These are phyloP conservation scores for Colletotrichum horii DNA, from an alignment of 2,329 filamentous ascomycete species.

Conservation along the genomic window DNA sequence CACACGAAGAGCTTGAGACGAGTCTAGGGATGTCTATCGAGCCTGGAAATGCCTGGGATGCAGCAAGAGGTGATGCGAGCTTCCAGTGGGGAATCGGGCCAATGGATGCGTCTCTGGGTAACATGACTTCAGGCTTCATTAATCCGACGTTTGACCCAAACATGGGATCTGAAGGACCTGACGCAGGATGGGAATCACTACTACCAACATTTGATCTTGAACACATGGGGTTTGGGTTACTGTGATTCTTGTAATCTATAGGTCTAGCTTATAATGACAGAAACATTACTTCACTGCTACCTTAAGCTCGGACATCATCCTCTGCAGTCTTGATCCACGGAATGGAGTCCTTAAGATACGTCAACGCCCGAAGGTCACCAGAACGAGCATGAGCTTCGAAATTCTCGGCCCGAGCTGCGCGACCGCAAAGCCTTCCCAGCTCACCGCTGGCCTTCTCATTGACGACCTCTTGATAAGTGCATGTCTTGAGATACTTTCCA, in stretches of 20 bases:
- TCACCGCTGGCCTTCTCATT: slow-evolving; percentile 47
- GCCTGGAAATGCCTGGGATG: not conserved
- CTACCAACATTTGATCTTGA: not conserved
- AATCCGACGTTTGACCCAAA: not conserved
- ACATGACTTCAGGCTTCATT: not conserved
- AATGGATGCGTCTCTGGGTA: not conserved
- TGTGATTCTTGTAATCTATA: not conserved
- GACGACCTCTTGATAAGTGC: slow-evolving; percentile 58
- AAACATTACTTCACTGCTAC: not conserved
- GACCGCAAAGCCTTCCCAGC: slow-evolving; percentile 52
- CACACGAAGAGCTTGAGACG: not conserved
- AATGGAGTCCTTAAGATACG: slow-evolving; percentile 44
- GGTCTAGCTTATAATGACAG: not conserved
- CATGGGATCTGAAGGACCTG: not conserved
- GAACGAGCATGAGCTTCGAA: slow-evolving; percentile 60
- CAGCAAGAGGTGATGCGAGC: not conserved
- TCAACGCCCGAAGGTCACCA: slow-evolving; percentile 50
- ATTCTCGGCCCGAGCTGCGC: slow-evolving; percentile 53
- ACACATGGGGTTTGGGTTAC: not conserved
- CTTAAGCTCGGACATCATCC: not conserved
- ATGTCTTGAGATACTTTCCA: slow-evolving; percentile 56
- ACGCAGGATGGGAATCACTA: not conserved
- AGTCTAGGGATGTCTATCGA: not conserved
- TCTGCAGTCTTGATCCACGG: slow-evolving; percentile 45
- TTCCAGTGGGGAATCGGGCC: not conserved